Base-by-base conservation (phyloP, 2,329 filamentous ascomycete genomes). In the Balansia obtecta region DNA sequence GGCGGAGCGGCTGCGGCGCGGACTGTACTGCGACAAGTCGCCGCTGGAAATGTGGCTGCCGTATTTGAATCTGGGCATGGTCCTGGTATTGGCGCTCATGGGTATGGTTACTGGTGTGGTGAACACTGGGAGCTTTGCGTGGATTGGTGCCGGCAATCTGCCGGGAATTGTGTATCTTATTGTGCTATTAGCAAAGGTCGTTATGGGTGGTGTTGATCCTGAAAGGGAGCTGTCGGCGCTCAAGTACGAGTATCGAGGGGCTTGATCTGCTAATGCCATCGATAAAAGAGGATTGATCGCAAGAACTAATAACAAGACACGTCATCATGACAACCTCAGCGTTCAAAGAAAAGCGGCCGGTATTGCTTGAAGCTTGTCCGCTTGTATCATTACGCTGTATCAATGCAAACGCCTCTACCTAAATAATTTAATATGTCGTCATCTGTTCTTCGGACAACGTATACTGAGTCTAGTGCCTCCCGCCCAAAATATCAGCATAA, bases 131-230 rank as follows among this genome's bases (percentile, higher is more conserved):
- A 63, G 63, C 49, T 58, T 68, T 52, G 61, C 64, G 13, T 69
- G 68, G 60, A 60, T 66, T 58, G 69, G 72, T 15, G 68, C 79
- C 56, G 73, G 70, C 27, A 72, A 69, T 49, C 56, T 83, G 47
- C 79, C 81, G 0, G 70, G 67, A 0, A 63, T 82, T 2, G 75
- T 88, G 1, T 82, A 86, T 58, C 71, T 56, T 0, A 70, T 85
- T 18, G 73, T 82, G 6, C 58, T 88, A 51, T 64, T 76, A 45
- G 79, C 79, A 32, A 82, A 88, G 65, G 66, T 77, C 48, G 72
- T 85, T 60, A 82, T 89, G 76, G 74, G 75, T 3, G 74, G 80
- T 45, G 76, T 89, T 9, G 83, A 89, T 66, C 77, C 86, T 5
- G 81, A 79, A 60, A 68, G 71, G 54, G 84, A 85, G 59, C 65